Evolutionary conservation across 2,329 filamentous ascomycete genomes (phyloP), one percentile per base, ranked within the genome.

Genomic region (Fusarium redolens): DNA sequence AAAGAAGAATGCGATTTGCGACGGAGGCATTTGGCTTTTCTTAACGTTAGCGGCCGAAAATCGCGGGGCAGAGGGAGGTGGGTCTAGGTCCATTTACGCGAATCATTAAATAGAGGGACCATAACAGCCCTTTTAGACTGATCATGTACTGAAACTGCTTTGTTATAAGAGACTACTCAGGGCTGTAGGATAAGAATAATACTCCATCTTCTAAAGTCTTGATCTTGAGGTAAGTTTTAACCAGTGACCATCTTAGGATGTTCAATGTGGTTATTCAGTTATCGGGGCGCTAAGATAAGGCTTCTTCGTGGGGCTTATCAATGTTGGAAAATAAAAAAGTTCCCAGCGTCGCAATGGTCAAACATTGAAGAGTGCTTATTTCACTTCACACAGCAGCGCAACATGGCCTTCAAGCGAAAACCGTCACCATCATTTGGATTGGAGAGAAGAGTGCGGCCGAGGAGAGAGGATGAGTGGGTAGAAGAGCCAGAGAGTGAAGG

Each of bases 401-500:
- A 28, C 30, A 84, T 85, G 83, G 72, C 81, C 2, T 69, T 79
- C 0, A 82, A 82, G 66, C 82, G 87, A 44, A 87, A 85, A 74
- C 59, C 79, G 6, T 79, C 81, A 3, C 64, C 65, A 7, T 77
- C 79, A 2, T 44, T 77, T 11, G 81, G 80, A 15, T 77, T 86
- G 4, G 82, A 84, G 67, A 80, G 85, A 62, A 81, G 85, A 45
- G 85, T 87, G 3, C 83, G 83, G 40, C 81, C 83, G 3, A 80
- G 85, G 52, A 83, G 78, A 35, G 83, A 86, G 33, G 85, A 86
- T 31, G 81, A 85, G 57, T 83, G 82, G 74, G 81, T 85, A 43
- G 69, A 80, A 10, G 82, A 84, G 30, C 69, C 79, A 59, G 82
- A 79, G 73, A 82, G 79, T 18, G 81, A 80, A 14, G 70, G 69